phyloP scores from a whole-genome alignment of 2,329 filamentous ascomycete genomes.

The Alternaria ventricosa region DNA sequence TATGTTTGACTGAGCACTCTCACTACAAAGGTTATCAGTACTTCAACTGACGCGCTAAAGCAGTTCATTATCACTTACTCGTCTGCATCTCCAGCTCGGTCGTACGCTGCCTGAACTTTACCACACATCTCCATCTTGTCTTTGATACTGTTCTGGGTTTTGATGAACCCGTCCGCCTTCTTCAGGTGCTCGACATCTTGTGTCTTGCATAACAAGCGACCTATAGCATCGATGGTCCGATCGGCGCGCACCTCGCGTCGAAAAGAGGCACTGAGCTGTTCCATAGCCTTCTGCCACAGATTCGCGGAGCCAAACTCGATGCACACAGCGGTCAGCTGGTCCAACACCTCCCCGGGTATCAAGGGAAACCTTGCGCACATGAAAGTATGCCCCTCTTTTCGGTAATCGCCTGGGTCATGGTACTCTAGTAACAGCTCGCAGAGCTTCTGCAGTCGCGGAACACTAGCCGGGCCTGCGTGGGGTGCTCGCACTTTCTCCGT shows the following conservation, averaged over 20 bases:
- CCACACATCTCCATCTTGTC: not conserved
- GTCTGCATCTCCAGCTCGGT: not conserved
- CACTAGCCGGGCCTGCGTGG: not conserved
- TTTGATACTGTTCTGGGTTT: not conserved
- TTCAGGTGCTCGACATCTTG: not conserved
- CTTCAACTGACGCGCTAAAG: not conserved
- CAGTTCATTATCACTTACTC: not conserved
- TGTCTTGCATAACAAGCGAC: not conserved
- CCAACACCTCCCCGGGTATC: not conserved
- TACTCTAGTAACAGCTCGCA: not conserved
- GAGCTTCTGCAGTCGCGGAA: not conserved
- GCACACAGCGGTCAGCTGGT: not conserved
- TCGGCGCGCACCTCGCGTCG: not conserved
- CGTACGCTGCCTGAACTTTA: not conserved
- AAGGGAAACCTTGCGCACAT: not conserved
- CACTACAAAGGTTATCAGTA: accelerated
- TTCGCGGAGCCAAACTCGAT: not conserved
- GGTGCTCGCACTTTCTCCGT: not conserved
- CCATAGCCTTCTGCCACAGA: not conserved
- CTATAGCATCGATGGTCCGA: not conserved
- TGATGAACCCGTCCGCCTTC: not conserved
- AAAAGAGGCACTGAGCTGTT: not conserved
- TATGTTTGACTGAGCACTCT: not conserved
- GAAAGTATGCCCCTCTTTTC: accelerated
- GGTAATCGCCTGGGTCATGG: not conserved